phyloP scores from a whole-genome alignment of 345 rosid genomes.

The Syzygium jambos region DNA sequence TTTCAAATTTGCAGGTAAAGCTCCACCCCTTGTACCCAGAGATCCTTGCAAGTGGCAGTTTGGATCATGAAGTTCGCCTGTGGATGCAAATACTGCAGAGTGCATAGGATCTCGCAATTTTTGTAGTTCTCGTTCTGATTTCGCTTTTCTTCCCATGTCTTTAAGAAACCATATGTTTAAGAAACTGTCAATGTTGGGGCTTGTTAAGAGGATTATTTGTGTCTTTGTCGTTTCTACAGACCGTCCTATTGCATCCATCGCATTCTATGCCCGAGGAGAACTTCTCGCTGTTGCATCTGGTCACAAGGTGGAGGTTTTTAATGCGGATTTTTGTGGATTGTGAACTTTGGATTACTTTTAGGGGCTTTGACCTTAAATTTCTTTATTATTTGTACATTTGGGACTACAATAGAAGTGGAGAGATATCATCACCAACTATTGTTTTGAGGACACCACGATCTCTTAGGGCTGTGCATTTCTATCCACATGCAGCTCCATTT shows the following conservation, averaged over 20 bases:
- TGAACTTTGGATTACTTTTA: not conserved
- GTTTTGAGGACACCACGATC: conserved; percentile 59
- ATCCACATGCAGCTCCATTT: conserved; percentile 62
- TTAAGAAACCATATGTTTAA: not conserved
- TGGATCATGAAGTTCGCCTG: conserved; percentile 68
- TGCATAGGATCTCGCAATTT: conserved; percentile 65
- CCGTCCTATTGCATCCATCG: conserved; percentile 78
- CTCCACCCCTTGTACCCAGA: conserved; percentile 55
- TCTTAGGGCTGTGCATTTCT: conserved; percentile 73
- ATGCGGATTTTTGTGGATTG: not conserved
- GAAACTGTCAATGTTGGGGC: not conserved
- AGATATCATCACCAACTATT: conserved; percentile 44
- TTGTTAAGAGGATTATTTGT: not conserved
- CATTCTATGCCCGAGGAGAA: conserved; percentile 73
- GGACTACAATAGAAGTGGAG: conserved; percentile 56
- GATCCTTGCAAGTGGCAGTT: conserved; percentile 70
- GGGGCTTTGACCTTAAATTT: conserved; percentile 4
- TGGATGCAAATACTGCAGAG: conserved; percentile 62
- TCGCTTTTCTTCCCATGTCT: not conserved
- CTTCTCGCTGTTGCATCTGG: conserved; percentile 72
- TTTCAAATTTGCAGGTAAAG: conserved; percentile 40
- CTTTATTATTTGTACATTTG: conserved; percentile 49
- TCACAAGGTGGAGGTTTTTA: conserved; percentile 43
- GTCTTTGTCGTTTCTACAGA: conserved; percentile 17
- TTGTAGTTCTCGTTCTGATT: conserved; percentile 25